Percentiles rank a stretch among this genome's conserved stretches.
Evolutionary conservation across 768 basidiomycete species (phyloP).

Genomic region (Rhizopogon sp.): DNA sequence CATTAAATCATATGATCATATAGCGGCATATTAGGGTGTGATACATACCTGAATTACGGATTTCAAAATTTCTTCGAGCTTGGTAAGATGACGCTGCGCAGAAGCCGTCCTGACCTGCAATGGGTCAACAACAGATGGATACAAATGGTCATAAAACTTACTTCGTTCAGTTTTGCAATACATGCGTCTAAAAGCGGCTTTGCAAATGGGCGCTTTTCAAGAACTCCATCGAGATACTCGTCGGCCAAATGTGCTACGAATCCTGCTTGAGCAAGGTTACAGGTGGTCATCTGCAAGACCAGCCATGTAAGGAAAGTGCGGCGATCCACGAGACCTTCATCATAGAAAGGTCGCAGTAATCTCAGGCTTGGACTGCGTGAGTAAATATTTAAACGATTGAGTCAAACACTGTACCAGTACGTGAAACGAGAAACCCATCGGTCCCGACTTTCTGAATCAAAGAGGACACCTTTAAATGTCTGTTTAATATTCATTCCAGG

Average conservation of each 20-base stretch:
- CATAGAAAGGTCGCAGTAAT: conserved; percentile 70
- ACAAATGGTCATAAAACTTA: conserved; percentile 12
- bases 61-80: conserved; percentile 49
- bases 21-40: not conserved
- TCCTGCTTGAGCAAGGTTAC: conserved; percentile 78
- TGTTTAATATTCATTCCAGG: conserved; percentile 77
- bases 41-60: conserved; percentile 55
- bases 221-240: conserved; percentile 72
- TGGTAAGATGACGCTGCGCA: conserved; percentile 49
- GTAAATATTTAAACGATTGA: not conserved
- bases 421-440: conserved; percentile 76
- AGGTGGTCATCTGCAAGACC: conserved; percentile 68
- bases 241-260: conserved; percentile 74
- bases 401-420: conserved; percentile 51
- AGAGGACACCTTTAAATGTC: conserved; percentile 76
- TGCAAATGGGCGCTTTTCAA: conserved; percentile 60
- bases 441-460: conserved; percentile 65
- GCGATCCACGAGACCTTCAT: conserved; percentile 77
- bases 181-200: conserved; percentile 72
- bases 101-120: conserved; percentile 50
- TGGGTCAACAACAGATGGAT: conserved; percentile 3
- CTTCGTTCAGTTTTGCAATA: conserved; percentile 63
- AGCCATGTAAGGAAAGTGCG: conserved; percentile 75
- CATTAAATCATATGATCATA: conserved; percentile 4
- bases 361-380: conserved; percentile 50